Evolutionary conservation across 176 grass and related monocot genomes (phyloP).

Genomic region (Carex cristatella): DNA sequence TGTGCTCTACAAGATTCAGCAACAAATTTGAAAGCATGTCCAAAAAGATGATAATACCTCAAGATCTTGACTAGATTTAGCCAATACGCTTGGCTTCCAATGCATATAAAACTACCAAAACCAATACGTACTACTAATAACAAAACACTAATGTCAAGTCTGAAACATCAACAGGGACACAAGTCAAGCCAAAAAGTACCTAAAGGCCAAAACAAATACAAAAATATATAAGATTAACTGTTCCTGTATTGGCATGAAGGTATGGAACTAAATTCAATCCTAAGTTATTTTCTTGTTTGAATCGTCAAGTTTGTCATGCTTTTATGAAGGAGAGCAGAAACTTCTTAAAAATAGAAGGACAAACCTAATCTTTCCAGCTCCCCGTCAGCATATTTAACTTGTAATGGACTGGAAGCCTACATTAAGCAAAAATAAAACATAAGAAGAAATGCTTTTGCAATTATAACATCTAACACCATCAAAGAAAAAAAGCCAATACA

Average conservation of each 20-base stretch:
- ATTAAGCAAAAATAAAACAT: slow-evolving; percentile 10
- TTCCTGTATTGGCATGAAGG: not conserved
- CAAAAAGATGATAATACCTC: not conserved
- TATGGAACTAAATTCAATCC: not conserved
- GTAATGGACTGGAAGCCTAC: slow-evolving; percentile 95
- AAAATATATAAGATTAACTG: not conserved
- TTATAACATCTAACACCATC: not conserved
- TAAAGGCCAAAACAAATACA: not conserved
- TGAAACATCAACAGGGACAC: slow-evolving; percentile 1
- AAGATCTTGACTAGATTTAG: not conserved
- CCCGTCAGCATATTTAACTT: slow-evolving; percentile 99
- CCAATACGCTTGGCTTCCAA: not conserved
- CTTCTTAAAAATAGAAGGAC: slow-evolving; percentile 6
- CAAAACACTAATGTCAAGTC: not conserved
- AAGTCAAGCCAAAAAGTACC: not conserved
- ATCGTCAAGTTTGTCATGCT: not conserved
- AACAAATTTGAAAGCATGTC: not conserved
- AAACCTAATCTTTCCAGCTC: slow-evolving; percentile 98
- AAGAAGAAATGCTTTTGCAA: not conserved
- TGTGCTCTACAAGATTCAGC: slow-evolving; percentile 57
- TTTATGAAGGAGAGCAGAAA: slow-evolving; percentile 2
- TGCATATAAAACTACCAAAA: not conserved
- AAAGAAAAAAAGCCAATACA: not conserved
- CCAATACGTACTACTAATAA: not conserved
- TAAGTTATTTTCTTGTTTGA: slow-evolving; percentile 6